Conservation (phyloP, 805 yeast species). For the Pichia californica region DNA sequence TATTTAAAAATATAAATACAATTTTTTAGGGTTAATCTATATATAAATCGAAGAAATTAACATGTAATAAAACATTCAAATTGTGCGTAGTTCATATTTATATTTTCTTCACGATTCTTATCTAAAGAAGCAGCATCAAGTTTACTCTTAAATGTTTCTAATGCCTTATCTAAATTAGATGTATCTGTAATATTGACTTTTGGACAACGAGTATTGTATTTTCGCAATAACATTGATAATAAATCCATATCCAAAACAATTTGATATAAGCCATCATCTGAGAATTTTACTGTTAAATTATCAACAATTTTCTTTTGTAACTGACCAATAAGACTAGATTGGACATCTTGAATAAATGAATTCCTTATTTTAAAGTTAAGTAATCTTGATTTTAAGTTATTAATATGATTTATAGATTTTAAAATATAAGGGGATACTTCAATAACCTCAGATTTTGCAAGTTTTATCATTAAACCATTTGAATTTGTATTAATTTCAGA, state of each 20-base stretch:
- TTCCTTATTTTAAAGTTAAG: conserved; percentile 16
- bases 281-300: conserved; percentile 16
- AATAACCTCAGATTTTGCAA: conserved; percentile 28
- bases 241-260: conserved; percentile 21
- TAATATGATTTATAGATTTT: conserved; percentile 21
- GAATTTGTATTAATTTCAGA: conserved; percentile 12
- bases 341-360: conserved; percentile 17
- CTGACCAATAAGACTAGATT: conserved; percentile 18
- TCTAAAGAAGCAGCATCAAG: conserved; percentile 13
- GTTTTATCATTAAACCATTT: conserved; percentile 27
- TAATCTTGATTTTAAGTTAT: conserved; percentile 23
- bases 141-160: conserved; percentile 18
- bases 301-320: conserved; percentile 21
- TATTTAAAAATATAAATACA: no score
- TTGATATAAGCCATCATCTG: conserved; percentile 21
- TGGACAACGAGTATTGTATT: conserved; percentile 15
- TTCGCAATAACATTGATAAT: conserved; percentile 17
- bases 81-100: conserved; percentile 21
- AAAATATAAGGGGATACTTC: conserved; percentile 19
- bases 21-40: no score
- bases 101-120: conserved; percentile 16
- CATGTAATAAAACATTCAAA: conserved; percentile 20
- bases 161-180: conserved; percentile 16
- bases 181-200: conserved; percentile 14
- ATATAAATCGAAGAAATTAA: no score